Conservation (phyloP, 164 flowering plant genomes). For the Santalum album region DNA sequence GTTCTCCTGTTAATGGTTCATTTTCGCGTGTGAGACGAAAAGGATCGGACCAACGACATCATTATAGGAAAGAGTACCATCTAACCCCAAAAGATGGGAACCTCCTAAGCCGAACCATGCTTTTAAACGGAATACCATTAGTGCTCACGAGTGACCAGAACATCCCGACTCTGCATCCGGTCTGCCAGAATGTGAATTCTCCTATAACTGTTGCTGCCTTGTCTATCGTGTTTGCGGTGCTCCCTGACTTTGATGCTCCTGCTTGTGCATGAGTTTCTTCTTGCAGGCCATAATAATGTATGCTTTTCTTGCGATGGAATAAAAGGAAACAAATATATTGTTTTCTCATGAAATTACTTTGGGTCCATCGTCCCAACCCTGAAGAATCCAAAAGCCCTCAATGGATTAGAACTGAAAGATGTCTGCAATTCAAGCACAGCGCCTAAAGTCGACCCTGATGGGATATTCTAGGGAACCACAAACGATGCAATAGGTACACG, state of each 20-base stretch:
- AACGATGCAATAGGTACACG: no score
- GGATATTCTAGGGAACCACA: no score
- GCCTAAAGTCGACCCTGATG: no score
- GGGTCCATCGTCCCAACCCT: no score
- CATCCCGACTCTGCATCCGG: slow-evolving; percentile 50
- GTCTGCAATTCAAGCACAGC: no score
- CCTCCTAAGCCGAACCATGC: slow-evolving; percentile 57
- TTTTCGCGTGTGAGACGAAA: slow-evolving; percentile 57
- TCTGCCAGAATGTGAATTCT: slow-evolving; percentile 21
- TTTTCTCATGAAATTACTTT: no score
- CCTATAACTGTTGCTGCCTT: slow-evolving; percentile 44
- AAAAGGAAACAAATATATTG: no score
- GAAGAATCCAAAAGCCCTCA: no score
- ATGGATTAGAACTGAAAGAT: no score
- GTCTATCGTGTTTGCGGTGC: slow-evolving; percentile 61
- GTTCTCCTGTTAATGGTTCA: slow-evolving; percentile 33
- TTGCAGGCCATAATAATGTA: no score
- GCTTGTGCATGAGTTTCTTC: slow-evolving; percentile 36
- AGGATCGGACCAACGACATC: slow-evolving; percentile 26
- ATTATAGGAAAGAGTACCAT: slow-evolving; percentile 79
- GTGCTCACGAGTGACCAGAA: slow-evolving; percentile 42
- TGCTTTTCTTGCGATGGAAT: no score
- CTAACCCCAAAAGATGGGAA: slow-evolving; percentile 60
- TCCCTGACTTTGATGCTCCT: slow-evolving; percentile 56
- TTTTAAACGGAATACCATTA: slow-evolving; percentile 59